Base-by-base conservation (phyloP, 2,329 filamentous ascomycete species). In the Ceratocystis lukuohia region DNA sequence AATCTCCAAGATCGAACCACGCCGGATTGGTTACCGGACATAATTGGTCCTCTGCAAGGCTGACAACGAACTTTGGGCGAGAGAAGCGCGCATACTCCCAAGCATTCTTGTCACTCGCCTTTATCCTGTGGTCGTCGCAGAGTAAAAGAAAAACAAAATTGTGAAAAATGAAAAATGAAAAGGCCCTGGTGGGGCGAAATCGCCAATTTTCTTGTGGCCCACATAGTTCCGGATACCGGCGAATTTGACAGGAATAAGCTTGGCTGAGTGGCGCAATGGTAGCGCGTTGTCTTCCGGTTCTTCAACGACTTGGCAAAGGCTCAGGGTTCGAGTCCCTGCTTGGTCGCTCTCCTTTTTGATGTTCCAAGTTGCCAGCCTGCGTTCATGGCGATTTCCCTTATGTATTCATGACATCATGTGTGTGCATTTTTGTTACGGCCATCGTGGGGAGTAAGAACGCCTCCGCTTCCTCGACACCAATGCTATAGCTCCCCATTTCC, bases 401-500 rank as follows among this genome's bases (percentile, higher is more conserved):
- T 37, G 6, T 30, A 59, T 7, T 28, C 25, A 33, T 57, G 12
- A 15, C 33, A 25, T n/a, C 22, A n/a, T 30, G 15, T 59, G 28
- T 37, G 33, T 57, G 5, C 53, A 30, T 57, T 28, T 25, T 57
- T 57, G 8, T 33, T 57, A 10, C 46, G 1, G n/a, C 20, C 48
- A 28, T 15, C 20, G 4, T 46, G 5, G 4, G n/a, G 57, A 28
- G 6, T 45, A 50, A 50, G 20, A 44, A 62, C 15, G 8, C 8
- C 17, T 15, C 44, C n/a, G 41, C 41, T 44, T 25, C 5, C 59
- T 62, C 22, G 22, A 61, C 69, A 71, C 63, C 67, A 64, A 37
- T 69, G 61, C 5, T 28, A 62, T 62, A 8, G 68, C 75, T 59
- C 74, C 71, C 68, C 76, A 75, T 66, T 72, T 74, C 25, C 74